Evolutionary conservation across 768 basidiomycete genomes (phyloP), one percentile per base, ranked within the genome.

Genomic region (Calocybe indica): DNA sequence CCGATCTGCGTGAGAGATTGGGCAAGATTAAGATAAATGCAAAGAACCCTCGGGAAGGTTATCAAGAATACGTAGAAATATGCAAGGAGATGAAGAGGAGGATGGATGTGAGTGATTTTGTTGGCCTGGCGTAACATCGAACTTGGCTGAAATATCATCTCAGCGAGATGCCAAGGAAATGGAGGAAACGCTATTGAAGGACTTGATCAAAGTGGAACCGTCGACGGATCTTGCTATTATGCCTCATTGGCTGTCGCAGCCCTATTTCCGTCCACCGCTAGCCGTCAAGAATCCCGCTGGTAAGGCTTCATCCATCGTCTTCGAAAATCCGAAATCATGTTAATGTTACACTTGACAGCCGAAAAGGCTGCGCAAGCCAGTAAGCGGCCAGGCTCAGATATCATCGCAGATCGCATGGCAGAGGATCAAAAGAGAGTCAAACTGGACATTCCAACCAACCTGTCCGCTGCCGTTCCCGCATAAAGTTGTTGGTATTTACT

Each of bases 1-100:
- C 35, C 10, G 92, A 93, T 59, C 62, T 96, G 49, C 72, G 95
- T 37, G 82, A 89, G 48, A 68, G 68, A 58, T 66, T 97, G 13
- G 88, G 89, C 5, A 71, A 65, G 40, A 65, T 80, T 31, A 63
- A 58, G 47, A 58, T 63, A 3, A 52, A 60, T 30, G 52, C 55
- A 2, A 57, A 55, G 36, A 55, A 56, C 46, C 33, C 52, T 42
- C 40, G 55, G 52, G 55, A 50, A 30, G 67, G 68, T 43, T 60
- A 73, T 48, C 63, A 64, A 28, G 65, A 67, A 40, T 87, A 82
- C 55, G 62, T 76, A 6, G 74, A 69, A 29, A 58, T 92, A 36
- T 76, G 78, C 11, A 59, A 65, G 39, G 82, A 85, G 64, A 72
- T 90, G 68, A 79, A 80, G 51, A 54, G 45, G 49, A 66, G 81